A percentile compares a stretch with the other conserved stretches of the same genome.
phyloP scores from a whole-genome alignment of 2,329 filamentous ascomycete species.

The Bretziella fagacearum region DNA sequence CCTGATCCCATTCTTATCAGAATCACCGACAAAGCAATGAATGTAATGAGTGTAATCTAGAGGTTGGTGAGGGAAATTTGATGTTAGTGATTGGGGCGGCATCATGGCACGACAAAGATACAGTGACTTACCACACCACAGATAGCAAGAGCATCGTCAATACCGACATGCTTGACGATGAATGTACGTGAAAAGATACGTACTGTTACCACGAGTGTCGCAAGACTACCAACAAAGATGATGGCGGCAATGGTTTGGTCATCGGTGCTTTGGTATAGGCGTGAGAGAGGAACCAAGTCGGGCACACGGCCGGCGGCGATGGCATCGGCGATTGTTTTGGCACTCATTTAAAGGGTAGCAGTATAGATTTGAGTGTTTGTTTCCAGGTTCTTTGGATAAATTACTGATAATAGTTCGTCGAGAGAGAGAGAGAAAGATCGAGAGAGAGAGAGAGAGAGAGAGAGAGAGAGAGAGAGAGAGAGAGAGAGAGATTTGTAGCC shows the following conservation, averaged over 20 bases:
- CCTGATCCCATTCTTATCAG: conserved; percentile 33
- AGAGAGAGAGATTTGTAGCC: too few species aligned
- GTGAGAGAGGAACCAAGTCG: conserved; percentile 20
- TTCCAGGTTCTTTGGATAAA: not conserved
- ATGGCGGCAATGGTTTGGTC: conserved; percentile 25
- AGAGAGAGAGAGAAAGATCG: not conserved
- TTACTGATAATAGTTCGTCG: not conserved
- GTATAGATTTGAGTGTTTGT: not conserved
- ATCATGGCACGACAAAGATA: not conserved
- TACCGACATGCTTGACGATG: conserved; percentile 23
- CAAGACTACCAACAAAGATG: conserved; percentile 23
- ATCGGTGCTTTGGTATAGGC: conserved; percentile 24
- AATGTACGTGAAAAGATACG: conserved; percentile 23
- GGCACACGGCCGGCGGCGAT: conserved; percentile 24
- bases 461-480: too few species aligned
- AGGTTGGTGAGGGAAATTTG: conserved; percentile 1
- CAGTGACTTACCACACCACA: conserved; percentile 22
- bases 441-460: not conserved
- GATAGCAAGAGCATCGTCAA: conserved; percentile 25
- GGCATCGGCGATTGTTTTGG: conserved; percentile 18
- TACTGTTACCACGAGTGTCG: conserved; percentile 22
- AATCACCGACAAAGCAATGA: conserved; percentile 27
- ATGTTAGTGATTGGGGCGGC: not conserved
- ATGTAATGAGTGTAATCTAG: conserved; percentile 25
- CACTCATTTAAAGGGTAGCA: conserved; percentile 6